Conservation (phyloP, 106 monocot genomes). For the Amphibolis antarctica region DNA sequence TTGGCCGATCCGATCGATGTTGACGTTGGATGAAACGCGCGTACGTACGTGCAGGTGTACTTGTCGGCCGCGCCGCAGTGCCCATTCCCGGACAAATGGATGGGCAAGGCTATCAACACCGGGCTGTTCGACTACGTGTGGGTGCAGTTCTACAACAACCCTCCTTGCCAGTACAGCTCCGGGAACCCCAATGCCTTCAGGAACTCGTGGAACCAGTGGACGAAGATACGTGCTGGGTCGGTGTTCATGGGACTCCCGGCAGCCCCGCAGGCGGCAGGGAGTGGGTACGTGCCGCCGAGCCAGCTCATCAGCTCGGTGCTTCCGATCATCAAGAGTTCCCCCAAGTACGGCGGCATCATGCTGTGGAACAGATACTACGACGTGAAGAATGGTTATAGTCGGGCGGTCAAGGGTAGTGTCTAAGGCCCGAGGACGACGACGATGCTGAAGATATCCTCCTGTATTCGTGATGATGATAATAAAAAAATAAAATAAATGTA, state of each 20-base stretch:
- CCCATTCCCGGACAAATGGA: constrained; percentile 11
- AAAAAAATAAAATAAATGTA: too few relatives aligned
- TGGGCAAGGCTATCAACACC: constrained; percentile 2
- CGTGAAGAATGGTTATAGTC: background rate
- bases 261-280: constrained; percentile 1
- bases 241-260: constrained; percentile 12
- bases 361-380: constrained; percentile 10
- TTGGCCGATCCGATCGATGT: too few relatives aligned
- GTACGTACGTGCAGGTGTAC: constrained; percentile 14
- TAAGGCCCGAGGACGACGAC: background rate
- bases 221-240: background rate
- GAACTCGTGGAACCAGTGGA: constrained; percentile 5
- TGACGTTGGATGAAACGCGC: too few relatives aligned
- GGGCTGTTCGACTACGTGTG: constrained; percentile 23
- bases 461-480: too few relatives aligned
- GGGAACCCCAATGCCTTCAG: background rate
- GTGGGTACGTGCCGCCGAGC: constrained; percentile 4
- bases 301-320: constrained; percentile 1
- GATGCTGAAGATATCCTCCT: too few relatives aligned
- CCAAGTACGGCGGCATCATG: constrained; percentile 15
- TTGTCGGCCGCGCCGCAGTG: constrained; percentile 22
- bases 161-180: constrained; percentile 5
- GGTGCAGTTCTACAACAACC: constrained; percentile 30
- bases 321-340: constrained; percentile 1
- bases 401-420: background rate